phyloP scores from a whole-genome alignment of 2,329 filamentous ascomycete genomes.

The Spiromastix sp. region DNA sequence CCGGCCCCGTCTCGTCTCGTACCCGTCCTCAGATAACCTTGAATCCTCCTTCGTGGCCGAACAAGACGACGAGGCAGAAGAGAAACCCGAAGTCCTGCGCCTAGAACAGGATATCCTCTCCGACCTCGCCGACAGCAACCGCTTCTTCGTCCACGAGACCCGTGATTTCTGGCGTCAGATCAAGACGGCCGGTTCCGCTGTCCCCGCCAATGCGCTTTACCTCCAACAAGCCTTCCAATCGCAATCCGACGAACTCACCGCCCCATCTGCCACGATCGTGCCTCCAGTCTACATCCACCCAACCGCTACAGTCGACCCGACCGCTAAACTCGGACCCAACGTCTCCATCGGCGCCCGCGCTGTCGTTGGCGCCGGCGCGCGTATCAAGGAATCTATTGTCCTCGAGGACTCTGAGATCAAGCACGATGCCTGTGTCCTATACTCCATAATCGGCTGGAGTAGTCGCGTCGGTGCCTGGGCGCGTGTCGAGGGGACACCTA shows the following conservation, averaged over 20 bases:
- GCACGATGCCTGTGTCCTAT: slow-evolving; percentile 90
- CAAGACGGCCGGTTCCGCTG: slow-evolving; percentile 95
- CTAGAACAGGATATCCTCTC: slow-evolving; percentile 95
- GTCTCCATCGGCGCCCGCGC: slow-evolving; percentile 91
- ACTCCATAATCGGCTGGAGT: slow-evolving; percentile 95
- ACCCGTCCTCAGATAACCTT: slow-evolving; percentile 90
- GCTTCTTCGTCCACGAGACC: slow-evolving; percentile 97
- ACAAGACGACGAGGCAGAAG: slow-evolving; percentile 62
- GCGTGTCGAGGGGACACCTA: slow-evolving; percentile 89
- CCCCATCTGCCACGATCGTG: slow-evolving; percentile 77
- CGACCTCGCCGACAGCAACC: slow-evolving; percentile 91
- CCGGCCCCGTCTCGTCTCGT: slow-evolving; percentile 82
- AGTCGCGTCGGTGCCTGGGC: slow-evolving; percentile 97
- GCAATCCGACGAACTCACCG: slow-evolving; percentile 68
- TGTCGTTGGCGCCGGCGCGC: slow-evolving; percentile 71
- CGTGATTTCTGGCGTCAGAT: slow-evolving; percentile 99
- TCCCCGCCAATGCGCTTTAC: slow-evolving; percentile 93
- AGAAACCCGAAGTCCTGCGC: slow-evolving; percentile 77
- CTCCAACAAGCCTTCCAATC: slow-evolving; percentile 86
- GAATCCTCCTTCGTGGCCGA: slow-evolving; percentile 56
- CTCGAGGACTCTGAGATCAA: slow-evolving; percentile 92
- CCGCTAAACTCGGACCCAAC: slow-evolving; percentile 92
- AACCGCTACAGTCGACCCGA: slow-evolving; percentile 78
- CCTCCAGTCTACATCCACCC: slow-evolving; percentile 94
- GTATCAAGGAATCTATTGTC: slow-evolving; percentile 92